Evolutionary conservation across 352 stramenopile species (phyloP).

Genomic region (Pythium pyrilobum): DNA sequence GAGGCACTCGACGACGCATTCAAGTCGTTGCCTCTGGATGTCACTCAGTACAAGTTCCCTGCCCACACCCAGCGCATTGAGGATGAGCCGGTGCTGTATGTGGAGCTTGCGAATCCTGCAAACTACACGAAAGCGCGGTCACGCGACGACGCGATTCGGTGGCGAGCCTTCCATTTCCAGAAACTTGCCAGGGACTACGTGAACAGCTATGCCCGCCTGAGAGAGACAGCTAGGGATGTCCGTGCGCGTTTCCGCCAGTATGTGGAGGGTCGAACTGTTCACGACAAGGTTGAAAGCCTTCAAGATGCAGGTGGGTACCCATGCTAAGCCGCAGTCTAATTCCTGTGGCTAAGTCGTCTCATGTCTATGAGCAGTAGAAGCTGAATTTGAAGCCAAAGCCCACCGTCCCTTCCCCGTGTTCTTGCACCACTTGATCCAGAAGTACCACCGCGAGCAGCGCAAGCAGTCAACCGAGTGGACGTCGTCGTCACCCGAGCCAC

Average conservation of each 20-base stretch:
- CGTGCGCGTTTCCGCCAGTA: slow-evolving; percentile 37
- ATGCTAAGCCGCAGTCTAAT: neutral
- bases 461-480: slow-evolving; percentile 49
- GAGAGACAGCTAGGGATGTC: slow-evolving; percentile 44
- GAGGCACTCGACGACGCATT: slow-evolving; percentile 50
- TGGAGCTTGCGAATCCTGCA: neutral
- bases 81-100: slow-evolving; percentile 29
- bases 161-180: slow-evolving; percentile 65
- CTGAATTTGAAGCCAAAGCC: slow-evolving; percentile 80
- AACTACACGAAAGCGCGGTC: slow-evolving; percentile 17
- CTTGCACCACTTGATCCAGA: slow-evolving; percentile 75
- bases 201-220: slow-evolving; percentile 45
- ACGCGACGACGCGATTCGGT: slow-evolving; percentile 19
- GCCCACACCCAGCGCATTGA: slow-evolving; percentile 46
- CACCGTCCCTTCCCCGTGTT: slow-evolving; percentile 73
- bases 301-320: slow-evolving; percentile 15
- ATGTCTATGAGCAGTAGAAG: slow-evolving; percentile 54
- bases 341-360: neutral
- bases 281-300: neutral
- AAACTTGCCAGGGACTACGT: slow-evolving; percentile 65
- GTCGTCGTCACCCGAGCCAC: slow-evolving; percentile 45
- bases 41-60: slow-evolving; percentile 58
- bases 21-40: slow-evolving; percentile 42
- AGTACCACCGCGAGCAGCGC: slow-evolving; percentile 73
- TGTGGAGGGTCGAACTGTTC: neutral